Evolutionary conservation across 2,329 filamentous ascomycete genomes (phyloP), one percentile per base, ranked within the genome.

Genomic region (Ophidiomyces ophidiicola): DNA sequence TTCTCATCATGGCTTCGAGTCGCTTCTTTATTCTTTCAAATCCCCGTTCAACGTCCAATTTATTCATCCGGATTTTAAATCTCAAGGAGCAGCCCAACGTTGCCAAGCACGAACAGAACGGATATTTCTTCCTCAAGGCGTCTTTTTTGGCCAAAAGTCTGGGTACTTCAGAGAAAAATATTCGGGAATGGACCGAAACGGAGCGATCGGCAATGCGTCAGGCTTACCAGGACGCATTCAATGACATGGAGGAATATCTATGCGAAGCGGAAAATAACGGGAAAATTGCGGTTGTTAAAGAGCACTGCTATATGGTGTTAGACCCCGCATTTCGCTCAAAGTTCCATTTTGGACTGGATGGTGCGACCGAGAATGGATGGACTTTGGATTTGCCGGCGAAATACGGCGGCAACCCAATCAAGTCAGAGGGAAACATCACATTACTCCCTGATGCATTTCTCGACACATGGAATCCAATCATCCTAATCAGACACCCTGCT

Each of bases 401-500:
- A 11, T 34, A 44, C 18, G 41, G 44, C 39, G 44, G 36, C 15
- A 18, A 38, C 10, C 10, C 24, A 36, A 42, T 20, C 51, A 47
- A 36, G 39, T 55, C 52, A 46, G 59, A 42, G 21, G 33, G 37
- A 10, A 61, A 62, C 44, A 28, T 52, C 20, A 63, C 61, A 0
- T 31, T 60, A 7, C 43, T 63, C 7, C 50, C 61, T 1, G 55
- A 62, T 41, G 52, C 53, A 19, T 56, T 58, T 26, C 49, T 64
- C 30, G 50, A 49, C 10, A 54, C 44, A 1, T 62, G 51, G 48
- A 48, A 50, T 19, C 48, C 58, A 3, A 51, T 56, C 2, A 60
- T 63, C 36, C 49, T 61, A 18, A 59, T 64, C 39, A 52, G 61
- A 1, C 59, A 65, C 40, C 62, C 62, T 3, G 59, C 58, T 7